Percentiles rank a stretch among this genome's conserved stretches.
Evolutionary conservation across 169 alveolate species (phyloP).

Genomic region (Eimeria maxima): DNA sequence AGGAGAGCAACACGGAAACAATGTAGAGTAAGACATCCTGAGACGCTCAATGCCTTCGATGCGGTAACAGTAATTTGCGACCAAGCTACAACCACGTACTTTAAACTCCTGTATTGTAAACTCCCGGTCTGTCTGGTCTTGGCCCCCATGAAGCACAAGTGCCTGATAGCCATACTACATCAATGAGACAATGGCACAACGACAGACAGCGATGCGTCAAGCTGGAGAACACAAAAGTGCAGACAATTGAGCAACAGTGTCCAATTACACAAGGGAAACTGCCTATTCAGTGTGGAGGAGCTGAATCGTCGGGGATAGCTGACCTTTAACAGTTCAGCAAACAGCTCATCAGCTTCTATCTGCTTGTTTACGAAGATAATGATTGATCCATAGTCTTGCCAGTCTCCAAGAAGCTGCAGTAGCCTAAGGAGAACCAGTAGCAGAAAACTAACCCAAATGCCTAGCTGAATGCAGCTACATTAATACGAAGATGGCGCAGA

Average conservation of each 20-base stretch:
- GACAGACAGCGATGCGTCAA: neutral
- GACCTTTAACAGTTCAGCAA: slow-evolving; percentile 90
- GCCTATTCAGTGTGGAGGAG: neutral
- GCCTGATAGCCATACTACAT: slow-evolving; percentile 94
- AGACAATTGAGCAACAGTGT: neutral
- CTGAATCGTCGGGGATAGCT: neutral
- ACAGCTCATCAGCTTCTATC: slow-evolving; percentile 98
- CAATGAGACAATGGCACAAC: slow-evolving; percentile 31
- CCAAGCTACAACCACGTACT: slow-evolving; percentile 13
- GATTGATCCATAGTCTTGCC: slow-evolving; percentile 97
- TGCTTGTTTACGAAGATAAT: slow-evolving; percentile 98
- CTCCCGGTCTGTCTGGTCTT: slow-evolving; percentile 98
- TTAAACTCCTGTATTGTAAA: slow-evolving; percentile 94
- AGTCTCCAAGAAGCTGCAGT: slow-evolving; percentile 97
- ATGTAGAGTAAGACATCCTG: neutral
- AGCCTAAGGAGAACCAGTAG: slow-evolving; percentile 90
- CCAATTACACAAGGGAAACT: neutral
- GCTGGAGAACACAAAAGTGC: neutral
- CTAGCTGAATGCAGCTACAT: neutral
- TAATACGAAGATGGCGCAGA: neutral
- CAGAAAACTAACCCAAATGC: neutral
- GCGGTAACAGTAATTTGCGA: neutral
- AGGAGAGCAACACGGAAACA: slow-evolving; percentile 24
- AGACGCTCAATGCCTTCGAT: neutral
- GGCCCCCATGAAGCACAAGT: slow-evolving; percentile 98